phyloP scores from a whole-genome alignment of 257 asterid species.

The Osmanthus fragrans region DNA sequence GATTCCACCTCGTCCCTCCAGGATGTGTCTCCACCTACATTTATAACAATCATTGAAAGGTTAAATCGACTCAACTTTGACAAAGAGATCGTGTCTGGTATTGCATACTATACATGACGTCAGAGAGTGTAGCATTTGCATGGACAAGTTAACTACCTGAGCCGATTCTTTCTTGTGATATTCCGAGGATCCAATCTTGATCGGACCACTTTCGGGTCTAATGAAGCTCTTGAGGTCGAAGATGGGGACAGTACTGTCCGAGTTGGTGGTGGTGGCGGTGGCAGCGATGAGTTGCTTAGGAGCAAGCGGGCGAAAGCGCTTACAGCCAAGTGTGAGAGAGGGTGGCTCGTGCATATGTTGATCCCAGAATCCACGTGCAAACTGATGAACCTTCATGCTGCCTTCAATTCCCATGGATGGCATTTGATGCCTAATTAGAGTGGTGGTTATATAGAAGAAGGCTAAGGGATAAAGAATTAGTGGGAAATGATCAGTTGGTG shows the following conservation, averaged over 20 bases:
- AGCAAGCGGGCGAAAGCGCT: slow-evolving; percentile 80
- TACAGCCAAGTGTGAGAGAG: slow-evolving; percentile 81
- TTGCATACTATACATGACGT: not conserved
- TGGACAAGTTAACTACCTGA: slow-evolving; percentile 41
- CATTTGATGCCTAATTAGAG: slow-evolving; percentile 29
- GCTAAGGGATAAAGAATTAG: slow-evolving; percentile 10
- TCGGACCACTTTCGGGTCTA: slow-evolving; percentile 65
- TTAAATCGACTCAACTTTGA: not conserved
- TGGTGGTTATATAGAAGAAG: slow-evolving; percentile 54
- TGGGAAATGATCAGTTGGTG: slow-evolving; percentile 35
- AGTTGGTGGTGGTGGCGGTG: not conserved
- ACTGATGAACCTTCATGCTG: slow-evolving; percentile 76
- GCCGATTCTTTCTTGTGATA: slow-evolving; percentile 54
- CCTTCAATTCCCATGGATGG: slow-evolving; percentile 49
- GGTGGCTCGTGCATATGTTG: slow-evolving; percentile 45
- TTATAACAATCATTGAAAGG: not conserved
- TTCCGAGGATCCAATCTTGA: slow-evolving; percentile 50
- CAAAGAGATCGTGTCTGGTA: not conserved
- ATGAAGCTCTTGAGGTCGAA: slow-evolving; percentile 82
- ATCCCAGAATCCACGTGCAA: slow-evolving; percentile 81
- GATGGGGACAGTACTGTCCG: not conserved
- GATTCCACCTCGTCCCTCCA: slow-evolving; percentile 95
- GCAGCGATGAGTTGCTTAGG: slow-evolving; percentile 39
- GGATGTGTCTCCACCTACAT: slow-evolving; percentile 65
- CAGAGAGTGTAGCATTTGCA: not conserved